A percentile compares a stretch with the other conserved stretches of the same genome.
These are phyloP conservation scores for Cichorium intybus DNA, from an alignment of 140 eudicot genomes.

Conservation along the genomic window DNA sequence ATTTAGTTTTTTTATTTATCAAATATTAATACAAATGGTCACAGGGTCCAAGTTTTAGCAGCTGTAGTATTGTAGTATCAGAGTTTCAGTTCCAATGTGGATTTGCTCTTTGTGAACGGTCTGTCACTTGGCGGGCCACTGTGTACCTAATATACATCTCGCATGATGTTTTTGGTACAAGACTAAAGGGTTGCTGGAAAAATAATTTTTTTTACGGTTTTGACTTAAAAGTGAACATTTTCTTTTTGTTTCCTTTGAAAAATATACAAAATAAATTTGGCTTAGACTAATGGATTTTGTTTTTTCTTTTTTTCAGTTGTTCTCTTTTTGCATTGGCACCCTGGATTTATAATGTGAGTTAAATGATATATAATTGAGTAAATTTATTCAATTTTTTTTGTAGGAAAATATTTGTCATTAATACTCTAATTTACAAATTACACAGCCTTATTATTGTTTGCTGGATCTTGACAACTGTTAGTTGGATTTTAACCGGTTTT, in stretches of 20 bases:
- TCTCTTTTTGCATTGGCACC: slow-evolving; percentile 54
- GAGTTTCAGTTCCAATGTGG: too few relatives aligned
- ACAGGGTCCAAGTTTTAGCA: too few relatives aligned
- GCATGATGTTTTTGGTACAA: too few relatives aligned
- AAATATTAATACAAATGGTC: background rate
- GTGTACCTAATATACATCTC: too few relatives aligned
- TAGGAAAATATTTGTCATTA: too few relatives aligned
- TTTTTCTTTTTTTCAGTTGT: slow-evolving; percentile 53
- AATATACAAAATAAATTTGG: background rate
- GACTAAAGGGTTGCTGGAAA: too few relatives aligned
- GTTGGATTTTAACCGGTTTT: slow-evolving; percentile 64
- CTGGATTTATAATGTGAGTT: slow-evolving; percentile 58
- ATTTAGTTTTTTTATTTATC: background rate
- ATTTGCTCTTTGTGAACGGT: too few relatives aligned
- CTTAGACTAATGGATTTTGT: slow-evolving; percentile 37
- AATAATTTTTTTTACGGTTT: too few relatives aligned
- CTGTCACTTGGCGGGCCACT: too few relatives aligned
- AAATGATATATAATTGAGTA: background rate
- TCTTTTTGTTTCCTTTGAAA: slow-evolving; percentile 4
- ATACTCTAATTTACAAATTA: too few relatives aligned
- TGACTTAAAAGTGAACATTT: background rate
- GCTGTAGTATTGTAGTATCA: too few relatives aligned
- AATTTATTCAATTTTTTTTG: background rate
- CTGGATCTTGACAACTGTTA: slow-evolving; percentile 56
- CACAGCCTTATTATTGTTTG: slow-evolving; percentile 53